Percentiles rank a stretch among this genome's conserved stretches.
phyloP scores from a whole-genome alignment of 202 grass and related monocot species.

The Musa balbisiana region DNA sequence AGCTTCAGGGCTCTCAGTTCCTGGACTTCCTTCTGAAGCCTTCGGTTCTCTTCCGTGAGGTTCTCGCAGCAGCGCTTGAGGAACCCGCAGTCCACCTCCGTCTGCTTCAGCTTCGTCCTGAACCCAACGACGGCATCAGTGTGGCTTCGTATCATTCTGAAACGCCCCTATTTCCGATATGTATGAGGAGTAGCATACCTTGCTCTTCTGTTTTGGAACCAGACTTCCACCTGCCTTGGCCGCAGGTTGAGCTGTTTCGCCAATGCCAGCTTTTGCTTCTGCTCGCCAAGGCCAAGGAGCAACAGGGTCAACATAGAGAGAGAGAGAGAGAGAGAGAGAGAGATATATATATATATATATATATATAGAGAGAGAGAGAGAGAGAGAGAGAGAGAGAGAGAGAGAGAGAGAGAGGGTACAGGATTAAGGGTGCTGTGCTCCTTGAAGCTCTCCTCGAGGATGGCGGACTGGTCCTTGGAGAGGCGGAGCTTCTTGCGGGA shows the following conservation, averaged over 20 bases:
- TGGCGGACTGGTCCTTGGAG: background rate
- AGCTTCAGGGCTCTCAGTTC: conserved; percentile 10
- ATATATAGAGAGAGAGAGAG: background rate
- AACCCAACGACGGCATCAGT: background rate
- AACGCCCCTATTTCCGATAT: background rate
- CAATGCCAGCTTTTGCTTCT: conserved; percentile 87
- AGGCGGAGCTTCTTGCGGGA: background rate
- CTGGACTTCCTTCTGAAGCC: background rate
- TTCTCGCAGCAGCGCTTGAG: background rate
- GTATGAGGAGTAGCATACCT: conserved; percentile 30
- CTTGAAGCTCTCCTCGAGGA: conserved; percentile 2
- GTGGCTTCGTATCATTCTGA: background rate
- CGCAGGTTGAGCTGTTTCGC: conserved; percentile 65
- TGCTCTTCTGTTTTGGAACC: conserved; percentile 92
- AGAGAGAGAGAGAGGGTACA: background rate
- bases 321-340: background rate
- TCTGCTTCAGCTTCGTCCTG: conserved; percentile 7
- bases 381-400: background rate
- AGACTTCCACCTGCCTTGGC: conserved; percentile 86
- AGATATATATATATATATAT: no score
- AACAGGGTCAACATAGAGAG: background rate
- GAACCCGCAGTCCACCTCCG: background rate
- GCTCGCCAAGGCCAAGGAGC: conserved; percentile 10
- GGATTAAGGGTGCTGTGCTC: background rate
- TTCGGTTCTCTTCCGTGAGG: background rate